Conservation (phyloP, 441 rosid species). For the Erysimum cheiri region DNA sequence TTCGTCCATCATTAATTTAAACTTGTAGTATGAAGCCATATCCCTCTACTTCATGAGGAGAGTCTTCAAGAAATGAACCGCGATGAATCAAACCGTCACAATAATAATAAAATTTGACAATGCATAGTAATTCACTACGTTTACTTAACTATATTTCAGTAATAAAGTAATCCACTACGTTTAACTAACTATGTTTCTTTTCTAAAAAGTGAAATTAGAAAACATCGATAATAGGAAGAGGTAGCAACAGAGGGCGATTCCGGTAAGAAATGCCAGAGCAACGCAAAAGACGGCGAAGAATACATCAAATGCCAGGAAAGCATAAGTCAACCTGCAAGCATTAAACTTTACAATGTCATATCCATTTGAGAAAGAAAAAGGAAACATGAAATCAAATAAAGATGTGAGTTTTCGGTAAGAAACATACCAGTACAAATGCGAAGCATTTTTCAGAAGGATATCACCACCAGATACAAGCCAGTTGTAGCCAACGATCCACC, state of each 20-base stretch:
- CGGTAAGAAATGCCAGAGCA: conserved; percentile 58
- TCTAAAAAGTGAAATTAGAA: too few species aligned
- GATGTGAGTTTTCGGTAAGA: conserved; percentile 4
- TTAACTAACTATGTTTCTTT: too few species aligned
- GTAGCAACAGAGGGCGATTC: conserved; percentile 63
- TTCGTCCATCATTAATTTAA: too few species aligned
- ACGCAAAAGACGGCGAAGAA: conserved; percentile 65
- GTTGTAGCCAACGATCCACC: conserved; percentile 98
- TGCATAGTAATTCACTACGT: too few species aligned
- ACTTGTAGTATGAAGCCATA: too few species aligned
- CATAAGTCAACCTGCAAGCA: conserved; percentile 62
- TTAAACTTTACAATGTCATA: neutral
- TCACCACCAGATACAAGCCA: conserved; percentile 95
- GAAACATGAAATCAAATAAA: neutral
- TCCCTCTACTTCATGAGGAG: too few species aligned
- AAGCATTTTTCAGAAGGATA: conserved; percentile 60
- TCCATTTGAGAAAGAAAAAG: neutral
- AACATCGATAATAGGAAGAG: conserved; percentile 20
- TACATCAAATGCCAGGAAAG: conserved; percentile 68
- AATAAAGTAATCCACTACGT: too few species aligned
- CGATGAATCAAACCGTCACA: too few species aligned
- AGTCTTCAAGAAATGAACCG: too few species aligned
- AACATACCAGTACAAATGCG: conserved; percentile 83
- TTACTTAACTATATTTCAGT: too few species aligned
- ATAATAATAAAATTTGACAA: too few species aligned